Evolutionary conservation across 352 stramenopile species (phyloP).

Genomic region (Ochromonadaceae sp.): DNA sequence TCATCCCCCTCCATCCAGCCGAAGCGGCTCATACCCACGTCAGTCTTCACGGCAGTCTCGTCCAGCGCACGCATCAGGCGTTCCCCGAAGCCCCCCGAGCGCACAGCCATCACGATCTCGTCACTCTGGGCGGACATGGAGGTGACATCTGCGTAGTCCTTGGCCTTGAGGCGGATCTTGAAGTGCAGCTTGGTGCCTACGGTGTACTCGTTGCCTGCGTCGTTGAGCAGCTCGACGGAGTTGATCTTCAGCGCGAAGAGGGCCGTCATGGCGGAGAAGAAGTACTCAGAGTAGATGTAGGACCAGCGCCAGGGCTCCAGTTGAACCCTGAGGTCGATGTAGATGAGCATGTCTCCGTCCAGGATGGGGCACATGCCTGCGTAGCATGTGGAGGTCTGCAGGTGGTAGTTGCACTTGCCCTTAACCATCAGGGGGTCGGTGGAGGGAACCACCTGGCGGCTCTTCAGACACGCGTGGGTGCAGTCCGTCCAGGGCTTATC

Average conservation of each 20-base stretch:
- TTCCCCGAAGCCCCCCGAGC: not conserved
- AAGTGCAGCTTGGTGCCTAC: not conserved
- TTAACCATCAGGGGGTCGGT: not conserved
- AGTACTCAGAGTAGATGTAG: conserved; percentile 7
- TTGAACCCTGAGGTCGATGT: not conserved
- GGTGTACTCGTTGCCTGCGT: not conserved
- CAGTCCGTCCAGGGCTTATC: conserved; percentile 3
- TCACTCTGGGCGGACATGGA: not conserved
- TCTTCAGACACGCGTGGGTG: not conserved
- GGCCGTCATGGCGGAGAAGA: not conserved
- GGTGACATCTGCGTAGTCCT: not conserved
- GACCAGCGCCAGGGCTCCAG: not conserved
- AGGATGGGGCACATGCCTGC: not conserved
- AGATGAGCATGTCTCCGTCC: conserved; percentile 9
- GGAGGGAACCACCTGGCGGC: not conserved
- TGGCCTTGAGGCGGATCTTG: not conserved
- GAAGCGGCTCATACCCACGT: not conserved
- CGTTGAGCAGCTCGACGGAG: not conserved
- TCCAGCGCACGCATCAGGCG: not conserved
- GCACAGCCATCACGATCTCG: not conserved
- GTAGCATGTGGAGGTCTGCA: not conserved
- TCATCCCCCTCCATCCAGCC: not conserved
- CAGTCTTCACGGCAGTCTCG: not conserved
- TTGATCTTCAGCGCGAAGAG: not conserved
- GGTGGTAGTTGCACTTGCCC: not conserved